phyloP scores from a whole-genome alignment of 2,329 filamentous ascomycete genomes.

The Aspergillus melleus region DNA sequence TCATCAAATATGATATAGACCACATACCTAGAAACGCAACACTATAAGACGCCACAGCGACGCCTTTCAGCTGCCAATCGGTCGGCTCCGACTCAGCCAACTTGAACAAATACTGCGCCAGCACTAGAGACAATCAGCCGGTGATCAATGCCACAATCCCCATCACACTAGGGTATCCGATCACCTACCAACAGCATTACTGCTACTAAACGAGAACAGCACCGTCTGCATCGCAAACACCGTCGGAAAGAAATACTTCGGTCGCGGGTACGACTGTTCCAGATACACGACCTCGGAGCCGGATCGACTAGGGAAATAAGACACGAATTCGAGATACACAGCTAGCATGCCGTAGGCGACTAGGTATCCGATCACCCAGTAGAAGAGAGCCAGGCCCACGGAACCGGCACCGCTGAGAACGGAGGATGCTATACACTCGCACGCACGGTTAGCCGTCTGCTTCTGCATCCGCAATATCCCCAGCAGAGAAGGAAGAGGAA shows the following conservation, averaged over 20 bases:
- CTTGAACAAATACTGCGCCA: conserved; percentile 63
- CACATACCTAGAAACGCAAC: conserved; percentile 56
- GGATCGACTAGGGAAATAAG: conserved; percentile 66
- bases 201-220: conserved; percentile 64
- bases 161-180: conserved; percentile 24
- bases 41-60: conserved; percentile 65
- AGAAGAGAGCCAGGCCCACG: conserved; percentile 62
- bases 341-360: conserved; percentile 57
- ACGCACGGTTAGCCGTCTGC: not conserved
- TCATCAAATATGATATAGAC: not conserved
- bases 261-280: conserved; percentile 66
- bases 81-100: conserved; percentile 54
- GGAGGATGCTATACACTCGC: conserved; percentile 47
- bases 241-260: conserved; percentile 63
- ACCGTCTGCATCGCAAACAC: conserved; percentile 65
- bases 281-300: conserved; percentile 68
- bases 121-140: conserved; percentile 40
- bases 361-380: conserved; percentile 64
- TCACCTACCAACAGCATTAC: conserved; percentile 57
- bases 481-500: not conserved
- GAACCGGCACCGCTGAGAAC: conserved; percentile 63
- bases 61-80: conserved; percentile 66
- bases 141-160: not conserved
- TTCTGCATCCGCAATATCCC: not conserved
- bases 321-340: conserved; percentile 64